Percentiles rank a stretch among this genome's conserved stretches.
phyloP scores from a whole-genome alignment of 768 basidiomycete species.

The Tricholoma sp. region DNA sequence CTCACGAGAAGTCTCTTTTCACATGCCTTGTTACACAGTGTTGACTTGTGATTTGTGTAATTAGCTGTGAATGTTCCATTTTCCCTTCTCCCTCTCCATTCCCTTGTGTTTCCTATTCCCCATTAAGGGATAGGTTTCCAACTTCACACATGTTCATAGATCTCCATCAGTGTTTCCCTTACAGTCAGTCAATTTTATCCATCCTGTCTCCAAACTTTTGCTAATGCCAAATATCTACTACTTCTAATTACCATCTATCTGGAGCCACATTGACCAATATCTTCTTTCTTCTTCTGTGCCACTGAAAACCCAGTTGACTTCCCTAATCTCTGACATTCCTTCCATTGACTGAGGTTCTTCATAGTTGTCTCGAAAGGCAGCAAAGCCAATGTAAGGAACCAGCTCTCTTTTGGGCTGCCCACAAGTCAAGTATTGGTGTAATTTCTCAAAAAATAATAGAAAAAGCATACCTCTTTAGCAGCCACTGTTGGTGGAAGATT shows the following conservation, averaged over 20 bases:
- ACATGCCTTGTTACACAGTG: too few species aligned
- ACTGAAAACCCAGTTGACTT: constrained; percentile 76
- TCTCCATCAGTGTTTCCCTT: too few species aligned
- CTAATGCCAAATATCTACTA: not conserved
- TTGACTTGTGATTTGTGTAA: too few species aligned
- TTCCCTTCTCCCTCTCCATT: too few species aligned
- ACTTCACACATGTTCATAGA: too few species aligned
- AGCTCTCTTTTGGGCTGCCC: constrained; percentile 42
- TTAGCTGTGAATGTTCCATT: too few species aligned
- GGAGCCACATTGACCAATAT: constrained; percentile 84
- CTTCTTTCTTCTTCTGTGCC: constrained; percentile 67
- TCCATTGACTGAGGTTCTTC: constrained; percentile 66
- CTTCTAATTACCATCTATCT: constrained; percentile 61
- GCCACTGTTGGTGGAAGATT: constrained; percentile 45
- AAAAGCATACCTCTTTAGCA: constrained; percentile 33
- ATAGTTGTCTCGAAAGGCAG: constrained; percentile 50
- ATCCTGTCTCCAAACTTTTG: too few species aligned
- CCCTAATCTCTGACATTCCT: constrained; percentile 73
- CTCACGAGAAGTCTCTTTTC: too few species aligned
- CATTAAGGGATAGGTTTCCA: too few species aligned
- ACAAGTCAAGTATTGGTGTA: constrained; percentile 1
- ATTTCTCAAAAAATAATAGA: not conserved
- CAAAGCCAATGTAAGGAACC: constrained; percentile 58
- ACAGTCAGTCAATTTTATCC: too few species aligned
- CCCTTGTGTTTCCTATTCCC: too few species aligned